phyloP scores from a whole-genome alignment of 2,329 filamentous ascomycete species.

The Lomentospora prolificans region DNA sequence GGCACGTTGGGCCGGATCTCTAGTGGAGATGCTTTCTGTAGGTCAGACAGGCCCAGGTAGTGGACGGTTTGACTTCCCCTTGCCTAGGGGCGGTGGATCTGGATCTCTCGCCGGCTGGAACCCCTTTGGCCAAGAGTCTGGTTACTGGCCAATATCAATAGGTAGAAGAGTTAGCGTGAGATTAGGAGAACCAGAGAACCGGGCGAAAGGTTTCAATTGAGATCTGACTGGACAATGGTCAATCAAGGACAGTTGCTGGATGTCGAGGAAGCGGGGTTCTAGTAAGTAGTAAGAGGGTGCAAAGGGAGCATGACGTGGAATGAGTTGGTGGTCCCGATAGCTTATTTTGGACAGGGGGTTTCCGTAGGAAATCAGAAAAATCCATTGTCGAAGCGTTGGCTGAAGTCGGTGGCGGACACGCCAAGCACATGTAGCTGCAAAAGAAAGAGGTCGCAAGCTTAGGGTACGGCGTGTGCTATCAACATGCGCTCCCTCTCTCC shows the following conservation, averaged over 20 bases:
- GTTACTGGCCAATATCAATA: neutral
- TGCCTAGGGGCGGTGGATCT: neutral
- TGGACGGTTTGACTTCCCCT: neutral
- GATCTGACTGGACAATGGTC: neutral
- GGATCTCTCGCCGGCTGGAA: neutral
- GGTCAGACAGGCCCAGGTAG: neutral
- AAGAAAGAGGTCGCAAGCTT: too few species aligned
- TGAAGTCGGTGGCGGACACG: neutral
- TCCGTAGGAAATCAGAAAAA: neutral
- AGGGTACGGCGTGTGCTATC: too few species aligned
- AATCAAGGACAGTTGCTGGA: neutral
- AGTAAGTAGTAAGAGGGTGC: neutral
- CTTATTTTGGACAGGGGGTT: neutral
- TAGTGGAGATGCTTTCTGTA: neutral
- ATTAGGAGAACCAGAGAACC: neutral
- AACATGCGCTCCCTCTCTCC: neutral
- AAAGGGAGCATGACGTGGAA: neutral
- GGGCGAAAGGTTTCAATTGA: neutral
- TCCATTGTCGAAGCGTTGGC: neutral
- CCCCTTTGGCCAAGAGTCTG: neutral
- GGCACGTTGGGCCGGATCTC: slow-evolving; percentile 1
- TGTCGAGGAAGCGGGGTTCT: neutral
- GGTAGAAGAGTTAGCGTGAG: neutral
- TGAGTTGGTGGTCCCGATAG: neutral
- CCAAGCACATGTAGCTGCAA: neutral